These are phyloP conservation scores for Aspergillus sp. DNA, from an alignment of 2,329 filamentous ascomycete species.

Conservation along the genomic window DNA sequence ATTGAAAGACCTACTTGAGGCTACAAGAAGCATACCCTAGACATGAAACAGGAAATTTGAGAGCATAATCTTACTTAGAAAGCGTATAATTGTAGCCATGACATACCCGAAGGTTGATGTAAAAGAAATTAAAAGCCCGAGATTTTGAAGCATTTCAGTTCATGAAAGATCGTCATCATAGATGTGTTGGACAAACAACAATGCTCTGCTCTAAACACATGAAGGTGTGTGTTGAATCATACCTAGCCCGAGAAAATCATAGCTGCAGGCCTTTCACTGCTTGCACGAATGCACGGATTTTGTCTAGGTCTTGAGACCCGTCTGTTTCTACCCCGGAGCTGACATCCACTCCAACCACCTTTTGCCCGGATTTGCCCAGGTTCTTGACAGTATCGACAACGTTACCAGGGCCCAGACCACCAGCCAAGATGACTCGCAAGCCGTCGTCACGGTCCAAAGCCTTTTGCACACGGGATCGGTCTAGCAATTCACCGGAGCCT, in stretches of 20 bases:
- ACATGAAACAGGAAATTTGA: too few relatives aligned
- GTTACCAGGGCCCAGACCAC: constrained; percentile 77
- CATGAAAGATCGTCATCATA: constrained; percentile 4
- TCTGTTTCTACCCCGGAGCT: constrained; percentile 88
- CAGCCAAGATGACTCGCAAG: constrained; percentile 76
- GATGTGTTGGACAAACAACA: constrained; percentile 1
- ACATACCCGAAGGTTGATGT: too few relatives aligned
- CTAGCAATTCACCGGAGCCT: constrained; percentile 72
- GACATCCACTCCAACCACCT: constrained; percentile 81
- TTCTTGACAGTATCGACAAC: constrained; percentile 62
- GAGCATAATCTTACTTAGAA: too few relatives aligned
- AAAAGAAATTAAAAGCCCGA: too few relatives aligned
- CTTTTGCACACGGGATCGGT: constrained; percentile 63
- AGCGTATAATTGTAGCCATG: too few relatives aligned
- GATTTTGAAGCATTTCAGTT: too few relatives aligned
- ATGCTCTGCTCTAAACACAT: constrained; percentile 1
- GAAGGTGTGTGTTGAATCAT: too few relatives aligned
- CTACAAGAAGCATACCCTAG: too few relatives aligned
- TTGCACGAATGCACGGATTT: constrained; percentile 75
- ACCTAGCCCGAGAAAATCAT: constrained; percentile 10
- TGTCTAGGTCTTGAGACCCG: constrained; percentile 73
- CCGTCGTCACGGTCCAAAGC: constrained; percentile 63
- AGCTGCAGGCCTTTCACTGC: constrained; percentile 57
- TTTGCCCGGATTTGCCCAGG: constrained; percentile 55
- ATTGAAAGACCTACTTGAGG: too few relatives aligned